Percentiles rank a stretch among this genome's conserved stretches.
phyloP scores from a whole-genome alignment of 2,329 filamentous ascomycete species.

The Sporothrix brunneoviolacea region DNA sequence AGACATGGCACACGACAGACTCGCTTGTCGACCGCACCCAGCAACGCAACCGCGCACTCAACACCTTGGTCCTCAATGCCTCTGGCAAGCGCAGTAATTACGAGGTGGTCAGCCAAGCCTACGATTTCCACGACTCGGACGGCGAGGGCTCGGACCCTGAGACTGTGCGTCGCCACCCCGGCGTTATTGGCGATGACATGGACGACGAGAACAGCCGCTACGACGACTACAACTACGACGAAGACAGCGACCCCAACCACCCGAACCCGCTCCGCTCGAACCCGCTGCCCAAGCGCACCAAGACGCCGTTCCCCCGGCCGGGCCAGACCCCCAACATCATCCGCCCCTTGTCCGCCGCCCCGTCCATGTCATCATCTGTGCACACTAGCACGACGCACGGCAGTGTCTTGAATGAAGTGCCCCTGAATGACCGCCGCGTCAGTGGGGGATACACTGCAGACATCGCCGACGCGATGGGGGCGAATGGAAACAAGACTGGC shows the following conservation, averaged over 20 bases:
- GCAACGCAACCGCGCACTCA: slow-evolving; percentile 40
- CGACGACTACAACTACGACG: slow-evolving; percentile 20
- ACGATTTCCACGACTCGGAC: slow-evolving; percentile 27
- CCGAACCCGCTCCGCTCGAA: slow-evolving; percentile 51
- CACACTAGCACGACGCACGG: slow-evolving; percentile 17
- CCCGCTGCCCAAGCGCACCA: slow-evolving; percentile 27
- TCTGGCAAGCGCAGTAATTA: slow-evolving; percentile 35
- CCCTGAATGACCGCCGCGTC: slow-evolving; percentile 36
- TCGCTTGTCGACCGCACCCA: slow-evolving; percentile 49
- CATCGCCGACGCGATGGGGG: slow-evolving; percentile 11
- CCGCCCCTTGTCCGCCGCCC: slow-evolving; percentile 23
- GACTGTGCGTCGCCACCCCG: slow-evolving; percentile 29
- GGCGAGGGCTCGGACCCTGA: slow-evolving; percentile 28
- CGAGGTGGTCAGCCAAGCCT: slow-evolving; percentile 39
- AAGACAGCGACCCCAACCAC: slow-evolving; percentile 27
- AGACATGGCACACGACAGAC: slow-evolving; percentile 49
- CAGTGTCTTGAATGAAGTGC: slow-evolving; percentile 37
- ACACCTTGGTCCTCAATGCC: slow-evolving; percentile 27
- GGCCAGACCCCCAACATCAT: slow-evolving; percentile 14
- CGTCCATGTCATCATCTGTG: slow-evolving; percentile 18
- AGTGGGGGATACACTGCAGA: slow-evolving; percentile 29
- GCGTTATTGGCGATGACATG: slow-evolving; percentile 34
- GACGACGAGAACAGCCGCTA: slow-evolving; percentile 26
- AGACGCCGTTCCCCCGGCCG: slow-evolving; percentile 24
- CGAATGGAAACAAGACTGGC: neutral